These are phyloP conservation scores for Xylaria telfairii DNA, from an alignment of 495 filamentous ascomycete species.

Conservation along the genomic window DNA sequence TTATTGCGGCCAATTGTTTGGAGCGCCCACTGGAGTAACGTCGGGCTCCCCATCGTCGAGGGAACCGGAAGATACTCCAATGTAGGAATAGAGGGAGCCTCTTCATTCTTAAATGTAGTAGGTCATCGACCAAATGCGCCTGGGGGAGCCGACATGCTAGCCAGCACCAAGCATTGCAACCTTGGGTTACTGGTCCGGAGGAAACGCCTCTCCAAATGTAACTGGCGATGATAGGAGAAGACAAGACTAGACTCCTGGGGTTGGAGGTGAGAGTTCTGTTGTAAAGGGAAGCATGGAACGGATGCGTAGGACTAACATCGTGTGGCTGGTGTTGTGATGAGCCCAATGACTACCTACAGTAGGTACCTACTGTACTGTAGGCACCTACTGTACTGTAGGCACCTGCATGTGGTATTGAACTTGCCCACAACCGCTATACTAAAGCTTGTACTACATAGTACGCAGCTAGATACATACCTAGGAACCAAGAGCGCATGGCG, in stretches of 20 bases:
- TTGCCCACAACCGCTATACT: no score
- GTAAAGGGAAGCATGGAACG: constrained; percentile 10
- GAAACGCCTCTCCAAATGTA: not conserved
- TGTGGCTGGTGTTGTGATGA: constrained; percentile 16
- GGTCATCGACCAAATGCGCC: not conserved
- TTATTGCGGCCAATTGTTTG: not conserved
- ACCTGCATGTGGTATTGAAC: no score
- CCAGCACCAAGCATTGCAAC: constrained; percentile 19
- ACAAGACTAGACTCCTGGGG: not conserved
- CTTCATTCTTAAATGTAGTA: not conserved
- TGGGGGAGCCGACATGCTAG: not conserved
- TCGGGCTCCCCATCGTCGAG: not conserved
- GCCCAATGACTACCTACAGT: not conserved
- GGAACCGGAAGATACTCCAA: not conserved
- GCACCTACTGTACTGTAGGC: no score
- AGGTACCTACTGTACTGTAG: not conserved
- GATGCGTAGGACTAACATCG: constrained; percentile 11
- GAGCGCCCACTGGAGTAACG: not conserved
- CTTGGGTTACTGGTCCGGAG: not conserved
- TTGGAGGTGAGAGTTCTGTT: not conserved
- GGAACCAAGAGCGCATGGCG: not conserved
- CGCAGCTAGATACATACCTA: no score
- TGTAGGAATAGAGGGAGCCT: not conserved
- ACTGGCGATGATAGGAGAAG: not conserved
- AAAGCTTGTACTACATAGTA: no score